phyloP scores from a whole-genome alignment of 208 protist species.

The Leptomonas seymouri region DNA sequence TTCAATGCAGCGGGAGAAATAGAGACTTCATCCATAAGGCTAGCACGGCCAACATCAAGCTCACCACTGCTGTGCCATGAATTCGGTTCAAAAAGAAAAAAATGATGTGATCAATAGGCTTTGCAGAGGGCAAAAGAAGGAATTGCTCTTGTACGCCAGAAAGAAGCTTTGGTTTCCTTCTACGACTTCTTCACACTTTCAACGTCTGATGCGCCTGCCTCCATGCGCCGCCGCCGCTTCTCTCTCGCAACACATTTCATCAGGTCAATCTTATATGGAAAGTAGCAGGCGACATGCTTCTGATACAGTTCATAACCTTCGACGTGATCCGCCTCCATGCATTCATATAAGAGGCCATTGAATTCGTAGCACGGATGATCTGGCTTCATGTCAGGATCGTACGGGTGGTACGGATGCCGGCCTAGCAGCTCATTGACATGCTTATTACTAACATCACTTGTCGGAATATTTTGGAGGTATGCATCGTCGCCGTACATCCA shows the following conservation, averaged over 20 bases:
- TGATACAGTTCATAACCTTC: constrained; percentile 83
- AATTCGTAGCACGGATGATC: constrained; percentile 65
- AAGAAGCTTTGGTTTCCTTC: not conserved
- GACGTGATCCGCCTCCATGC: constrained; percentile 81
- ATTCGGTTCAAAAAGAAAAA: not conserved
- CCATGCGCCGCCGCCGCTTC: constrained; percentile 53
- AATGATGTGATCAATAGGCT: not conserved
- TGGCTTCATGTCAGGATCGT: constrained; percentile 69
- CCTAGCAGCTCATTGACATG: constrained; percentile 90
- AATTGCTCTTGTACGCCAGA: not conserved
- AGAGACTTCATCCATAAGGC: no score
- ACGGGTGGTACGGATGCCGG: constrained; percentile 86
- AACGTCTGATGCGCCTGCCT: not conserved
- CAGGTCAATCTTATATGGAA: constrained; percentile 84
- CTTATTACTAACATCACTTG: constrained; percentile 70
- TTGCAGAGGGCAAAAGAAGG: not conserved
- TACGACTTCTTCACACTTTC: not conserved
- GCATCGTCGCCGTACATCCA: constrained; percentile 89
- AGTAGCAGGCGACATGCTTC: constrained; percentile 89
- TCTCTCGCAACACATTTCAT: constrained; percentile 87
- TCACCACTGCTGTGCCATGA: no score
- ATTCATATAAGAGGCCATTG: constrained; percentile 75
- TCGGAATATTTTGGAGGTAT: constrained; percentile 65
- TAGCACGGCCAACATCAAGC: no score
- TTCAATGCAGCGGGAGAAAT: no score